phyloP scores from a whole-genome alignment of 2,329 filamentous ascomycete genomes.

The Emergomyces africanus region DNA sequence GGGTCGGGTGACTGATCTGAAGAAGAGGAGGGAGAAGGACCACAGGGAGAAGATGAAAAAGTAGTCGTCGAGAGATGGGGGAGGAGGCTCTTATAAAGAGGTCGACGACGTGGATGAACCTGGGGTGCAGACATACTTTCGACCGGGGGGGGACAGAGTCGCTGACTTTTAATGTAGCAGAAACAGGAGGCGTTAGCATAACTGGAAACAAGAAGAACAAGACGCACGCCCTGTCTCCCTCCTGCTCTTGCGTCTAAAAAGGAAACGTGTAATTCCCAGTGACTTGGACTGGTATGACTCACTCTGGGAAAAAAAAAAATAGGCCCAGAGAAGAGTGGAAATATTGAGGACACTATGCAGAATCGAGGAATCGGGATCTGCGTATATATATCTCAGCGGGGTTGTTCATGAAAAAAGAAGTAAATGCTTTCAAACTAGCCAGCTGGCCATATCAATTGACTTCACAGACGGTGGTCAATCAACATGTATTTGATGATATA shows the following conservation, averaged over 20 bases:
- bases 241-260: background rate
- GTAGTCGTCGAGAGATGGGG: conserved; percentile 18
- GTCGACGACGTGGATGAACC: conserved; percentile 24
- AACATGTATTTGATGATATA: background rate
- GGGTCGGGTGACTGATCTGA: conserved; percentile 7
- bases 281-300: background rate
- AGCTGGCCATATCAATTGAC: conserved; percentile 1
- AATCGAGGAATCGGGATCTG: conserved; percentile 2
- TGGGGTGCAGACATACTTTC: conserved; percentile 20
- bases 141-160: background rate
- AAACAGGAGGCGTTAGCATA: background rate
- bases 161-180: background rate
- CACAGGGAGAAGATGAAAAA: conserved; percentile 14
- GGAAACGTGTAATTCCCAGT: background rate
- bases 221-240: background rate
- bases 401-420: background rate
- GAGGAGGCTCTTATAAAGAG: conserved; percentile 18
- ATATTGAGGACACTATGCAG: conserved; percentile 1
- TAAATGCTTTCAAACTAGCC: background rate
- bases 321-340: no score
- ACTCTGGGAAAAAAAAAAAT: background rate
- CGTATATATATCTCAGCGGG: background rate
- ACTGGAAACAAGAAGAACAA: background rate
- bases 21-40: conserved; percentile 14
- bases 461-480: background rate